Evolutionary conservation across 805 yeast genomes (phyloP).

Genomic region (Barnettozyma sp.): DNA sequence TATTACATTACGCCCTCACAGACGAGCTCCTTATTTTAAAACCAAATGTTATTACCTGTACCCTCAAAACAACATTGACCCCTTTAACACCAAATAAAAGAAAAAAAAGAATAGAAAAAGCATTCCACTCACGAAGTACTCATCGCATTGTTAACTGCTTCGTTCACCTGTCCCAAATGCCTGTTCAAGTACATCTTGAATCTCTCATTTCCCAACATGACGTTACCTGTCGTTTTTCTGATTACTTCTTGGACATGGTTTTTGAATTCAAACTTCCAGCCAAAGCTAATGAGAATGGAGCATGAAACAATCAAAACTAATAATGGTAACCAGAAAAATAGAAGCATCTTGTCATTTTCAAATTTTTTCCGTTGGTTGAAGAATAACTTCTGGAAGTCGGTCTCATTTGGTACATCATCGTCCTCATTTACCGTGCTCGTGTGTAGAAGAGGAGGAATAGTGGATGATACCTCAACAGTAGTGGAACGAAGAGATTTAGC

Average conservation of each 20-base stretch:
- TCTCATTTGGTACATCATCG: slow-evolving; percentile 10
- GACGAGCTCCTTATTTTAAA: too few species aligned
- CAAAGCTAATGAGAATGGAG: slow-evolving; percentile 31
- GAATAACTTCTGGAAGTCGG: slow-evolving; percentile 32
- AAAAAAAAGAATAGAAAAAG: not conserved
- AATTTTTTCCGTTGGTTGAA: slow-evolving; percentile 40
- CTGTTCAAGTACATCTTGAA: slow-evolving; percentile 36
- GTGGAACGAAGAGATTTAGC: slow-evolving; percentile 14
- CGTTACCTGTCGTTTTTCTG: slow-evolving; percentile 39
- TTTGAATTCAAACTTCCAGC: slow-evolving; percentile 29
- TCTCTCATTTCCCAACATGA: slow-evolving; percentile 47
- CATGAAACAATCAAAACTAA: slow-evolving; percentile 47
- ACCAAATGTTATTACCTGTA: too few species aligned
- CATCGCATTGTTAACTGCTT: slow-evolving; percentile 31
- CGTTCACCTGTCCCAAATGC: slow-evolving; percentile 35
- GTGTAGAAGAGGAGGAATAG: slow-evolving; percentile 7
- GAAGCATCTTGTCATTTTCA: slow-evolving; percentile 71
- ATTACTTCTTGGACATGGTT: slow-evolving; percentile 32
- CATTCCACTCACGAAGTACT: slow-evolving; percentile 13
- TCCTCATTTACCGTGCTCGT: slow-evolving; percentile 8
- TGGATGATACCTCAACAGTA: slow-evolving; percentile 8
- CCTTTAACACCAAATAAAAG: not conserved
- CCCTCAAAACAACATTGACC: too few species aligned
- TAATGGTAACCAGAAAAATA: slow-evolving; percentile 89
- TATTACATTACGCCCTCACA: too few species aligned